Conservation (phyloP, 73 alveolate genomes). For the Uronychia setigera region DNA sequence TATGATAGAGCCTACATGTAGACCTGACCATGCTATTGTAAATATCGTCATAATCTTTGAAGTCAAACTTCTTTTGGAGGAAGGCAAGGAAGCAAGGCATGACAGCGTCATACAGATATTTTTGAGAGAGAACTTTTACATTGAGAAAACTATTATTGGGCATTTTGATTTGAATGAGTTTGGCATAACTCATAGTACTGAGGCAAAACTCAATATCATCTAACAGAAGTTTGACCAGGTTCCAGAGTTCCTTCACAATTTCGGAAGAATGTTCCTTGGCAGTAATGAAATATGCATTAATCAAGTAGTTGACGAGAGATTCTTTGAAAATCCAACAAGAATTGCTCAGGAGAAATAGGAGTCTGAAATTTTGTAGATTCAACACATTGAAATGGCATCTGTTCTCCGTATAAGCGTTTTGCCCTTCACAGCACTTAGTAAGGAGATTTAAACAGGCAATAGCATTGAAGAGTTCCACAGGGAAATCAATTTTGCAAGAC, state of each 20-base stretch:
- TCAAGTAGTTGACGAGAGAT: neutral
- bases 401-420: slow-evolving; percentile 28
- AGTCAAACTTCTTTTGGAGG: neutral
- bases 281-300: neutral
- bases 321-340: neutral
- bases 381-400: slow-evolving; percentile 18
- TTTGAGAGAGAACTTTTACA: neutral
- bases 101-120: neutral
- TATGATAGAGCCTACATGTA: neutral
- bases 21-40: neutral
- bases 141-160: neutral
- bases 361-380: neutral
- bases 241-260: neutral
- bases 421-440: slow-evolving; percentile 40
- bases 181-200: neutral
- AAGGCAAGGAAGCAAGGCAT: neutral
- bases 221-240: neutral
- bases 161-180: neutral
- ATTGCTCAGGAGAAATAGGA: neutral
- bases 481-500: slow-evolving; percentile 1
- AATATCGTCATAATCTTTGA: neutral
- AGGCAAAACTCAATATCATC: neutral
- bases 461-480: slow-evolving; percentile 19
- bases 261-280: neutral
- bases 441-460: slow-evolving; percentile 32